These are phyloP conservation scores for Pseudozyma pruni DNA, from an alignment of 1,284 basidiomycete species.

Conservation along the genomic window DNA sequence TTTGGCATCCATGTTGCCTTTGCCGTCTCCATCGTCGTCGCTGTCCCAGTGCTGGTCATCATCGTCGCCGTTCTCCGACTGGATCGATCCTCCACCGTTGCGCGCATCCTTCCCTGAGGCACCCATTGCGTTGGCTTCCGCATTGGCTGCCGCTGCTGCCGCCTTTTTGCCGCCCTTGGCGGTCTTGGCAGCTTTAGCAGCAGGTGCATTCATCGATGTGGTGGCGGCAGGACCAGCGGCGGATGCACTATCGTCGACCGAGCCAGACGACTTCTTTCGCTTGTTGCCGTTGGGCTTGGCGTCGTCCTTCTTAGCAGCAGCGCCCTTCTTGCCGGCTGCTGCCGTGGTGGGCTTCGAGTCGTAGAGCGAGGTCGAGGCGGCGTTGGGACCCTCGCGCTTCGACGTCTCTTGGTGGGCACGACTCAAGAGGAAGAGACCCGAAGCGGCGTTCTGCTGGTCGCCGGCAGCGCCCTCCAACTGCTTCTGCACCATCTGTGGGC, in stretches of 20 bases:
- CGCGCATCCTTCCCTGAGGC: constrained; percentile 55
- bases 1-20: constrained; percentile 67
- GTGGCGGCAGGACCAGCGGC: background rate
- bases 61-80: constrained; percentile 69
- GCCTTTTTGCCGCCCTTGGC: constrained; percentile 69
- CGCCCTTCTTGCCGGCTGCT: constrained; percentile 9
- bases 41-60: constrained; percentile 44
- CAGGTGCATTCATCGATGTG: constrained; percentile 20
- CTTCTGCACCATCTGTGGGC: constrained; percentile 49
- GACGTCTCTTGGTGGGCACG: constrained; percentile 95
- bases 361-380: constrained; percentile 34
- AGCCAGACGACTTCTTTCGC: constrained; percentile 53
- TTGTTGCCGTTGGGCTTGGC: constrained; percentile 51
- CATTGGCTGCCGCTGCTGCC: constrained; percentile 25
- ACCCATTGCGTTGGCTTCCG: too few relatives aligned
- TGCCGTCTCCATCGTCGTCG: constrained; percentile 36
- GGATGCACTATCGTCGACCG: constrained; percentile 15
- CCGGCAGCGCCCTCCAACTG: constrained; percentile 16
- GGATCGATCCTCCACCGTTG: constrained; percentile 20
- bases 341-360: constrained; percentile 31
- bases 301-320: constrained; percentile 17
- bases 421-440: constrained; percentile 86
- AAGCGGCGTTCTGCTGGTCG: constrained; percentile 56
- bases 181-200: constrained; percentile 44
- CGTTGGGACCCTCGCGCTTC: constrained; percentile 80